Conservation (phyloP, 23 red algal genomes). For the Rhodosorus marinus region DNA sequence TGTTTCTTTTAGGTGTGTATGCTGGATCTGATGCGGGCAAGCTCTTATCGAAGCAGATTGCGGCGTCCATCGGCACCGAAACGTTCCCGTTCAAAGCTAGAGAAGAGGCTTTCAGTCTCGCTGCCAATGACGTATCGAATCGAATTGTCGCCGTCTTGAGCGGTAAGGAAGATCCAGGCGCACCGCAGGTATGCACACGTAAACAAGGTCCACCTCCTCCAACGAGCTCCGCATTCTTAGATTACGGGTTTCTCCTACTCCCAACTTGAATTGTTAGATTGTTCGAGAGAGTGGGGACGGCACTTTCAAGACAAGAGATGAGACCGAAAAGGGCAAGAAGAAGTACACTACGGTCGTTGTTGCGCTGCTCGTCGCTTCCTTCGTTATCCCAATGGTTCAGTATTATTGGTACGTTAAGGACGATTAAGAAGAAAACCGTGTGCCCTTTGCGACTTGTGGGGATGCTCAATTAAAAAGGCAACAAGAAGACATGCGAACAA, state of each 20-base stretch:
- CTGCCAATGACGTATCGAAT: background rate
- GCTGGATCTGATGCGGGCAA: conserved; percentile 1
- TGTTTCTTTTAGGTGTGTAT: background rate
- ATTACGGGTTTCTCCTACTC: too few relatives aligned
- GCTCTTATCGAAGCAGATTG: background rate
- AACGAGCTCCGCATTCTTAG: too few relatives aligned
- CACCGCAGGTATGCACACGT: too few relatives aligned
- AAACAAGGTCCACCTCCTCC: too few relatives aligned
- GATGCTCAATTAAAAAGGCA: too few relatives aligned
- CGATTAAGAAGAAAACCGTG: too few relatives aligned
- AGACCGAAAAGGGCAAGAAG: conserved; percentile 3
- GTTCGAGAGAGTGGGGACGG: background rate
- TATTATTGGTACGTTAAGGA: conserved; percentile 36
- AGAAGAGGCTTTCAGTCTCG: background rate
- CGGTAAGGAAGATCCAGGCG: conserved; percentile 7
- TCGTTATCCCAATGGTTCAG: conserved; percentile 10
- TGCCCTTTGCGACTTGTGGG: too few relatives aligned
- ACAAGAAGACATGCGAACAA: too few relatives aligned
- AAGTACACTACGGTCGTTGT: conserved; percentile 9
- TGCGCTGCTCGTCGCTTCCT: conserved; percentile 3
- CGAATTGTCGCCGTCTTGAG: background rate
- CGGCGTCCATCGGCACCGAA: background rate
- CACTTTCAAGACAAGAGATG: conserved; percentile 10
- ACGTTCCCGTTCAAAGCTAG: conserved; percentile 1
- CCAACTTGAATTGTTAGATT: too few relatives aligned